These are phyloP conservation scores for Dactylorhiza incarnata DNA, from an alignment of 106 monocot species.

Conservation along the genomic window DNA sequence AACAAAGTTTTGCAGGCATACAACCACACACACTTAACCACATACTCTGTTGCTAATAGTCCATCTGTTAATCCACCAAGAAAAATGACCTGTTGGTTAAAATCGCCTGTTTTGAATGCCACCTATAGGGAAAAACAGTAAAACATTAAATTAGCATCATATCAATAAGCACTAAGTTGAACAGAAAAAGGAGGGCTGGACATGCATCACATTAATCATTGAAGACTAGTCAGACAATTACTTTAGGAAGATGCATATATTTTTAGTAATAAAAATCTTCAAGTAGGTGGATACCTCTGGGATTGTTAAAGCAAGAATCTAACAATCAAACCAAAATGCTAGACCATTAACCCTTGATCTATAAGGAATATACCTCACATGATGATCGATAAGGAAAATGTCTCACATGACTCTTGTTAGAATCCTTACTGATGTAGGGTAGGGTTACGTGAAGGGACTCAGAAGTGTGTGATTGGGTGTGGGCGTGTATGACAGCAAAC, in stretches of 20 bases:
- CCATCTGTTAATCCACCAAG: conserved; percentile 96
- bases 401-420: too few relatives aligned
- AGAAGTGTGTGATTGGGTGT: too few relatives aligned
- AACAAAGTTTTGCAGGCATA: neutral
- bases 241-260: neutral
- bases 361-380: neutral
- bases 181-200: neutral
- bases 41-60: conserved; percentile 91
- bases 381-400: neutral
- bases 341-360: neutral
- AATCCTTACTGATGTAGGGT: too few relatives aligned
- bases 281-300: neutral
- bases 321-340: neutral
- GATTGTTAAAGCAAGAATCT: neutral
- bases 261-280: neutral
- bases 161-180: neutral
- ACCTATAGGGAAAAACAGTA: conserved; percentile 40
- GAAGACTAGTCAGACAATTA: neutral
- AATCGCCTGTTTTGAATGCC: conserved; percentile 92
- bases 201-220: neutral
- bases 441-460: too few relatives aligned
- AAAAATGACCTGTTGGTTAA: conserved; percentile 91
- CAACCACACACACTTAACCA: neutral
- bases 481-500: too few relatives aligned
- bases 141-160: neutral